phyloP scores from a whole-genome alignment of 108 stramenopile genomes.

The Stephanodiscus minutulus region DNA sequence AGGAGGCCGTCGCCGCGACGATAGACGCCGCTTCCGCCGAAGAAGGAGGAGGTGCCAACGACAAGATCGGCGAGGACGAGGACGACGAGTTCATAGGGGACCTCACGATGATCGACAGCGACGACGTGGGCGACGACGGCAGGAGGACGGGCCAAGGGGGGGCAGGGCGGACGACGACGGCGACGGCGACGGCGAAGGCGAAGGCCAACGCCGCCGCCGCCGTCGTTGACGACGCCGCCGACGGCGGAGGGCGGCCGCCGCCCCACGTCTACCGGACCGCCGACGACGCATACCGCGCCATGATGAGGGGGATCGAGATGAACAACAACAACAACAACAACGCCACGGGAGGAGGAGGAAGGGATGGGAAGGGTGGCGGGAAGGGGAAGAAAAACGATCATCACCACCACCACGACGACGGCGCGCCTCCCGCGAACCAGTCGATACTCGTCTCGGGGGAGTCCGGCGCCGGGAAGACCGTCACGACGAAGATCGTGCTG shows the following conservation, averaged over 20 bases:
- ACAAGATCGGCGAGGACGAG: neutral
- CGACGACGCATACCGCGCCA: conserved; percentile 76
- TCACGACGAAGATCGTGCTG: conserved; percentile 58
- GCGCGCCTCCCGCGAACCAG: conserved; percentile 48
- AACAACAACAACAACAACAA: conserved; percentile 26
- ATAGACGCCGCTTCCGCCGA: neutral
- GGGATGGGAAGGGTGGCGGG: conserved; percentile 3
- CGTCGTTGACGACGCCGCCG: conserved; percentile 17
- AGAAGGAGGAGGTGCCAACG: conserved; percentile 5
- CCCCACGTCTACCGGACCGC: conserved; percentile 85
- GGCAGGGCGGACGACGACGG: no score
- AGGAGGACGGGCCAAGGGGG: no score
- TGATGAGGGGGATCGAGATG: conserved; percentile 63
- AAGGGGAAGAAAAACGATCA: neutral
- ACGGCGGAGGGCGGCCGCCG: conserved; percentile 39
- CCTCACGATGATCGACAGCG: no score
- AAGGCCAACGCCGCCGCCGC: conserved; percentile 33
- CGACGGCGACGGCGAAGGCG: neutral
- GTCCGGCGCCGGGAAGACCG: conserved; percentile 67
- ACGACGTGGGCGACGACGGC: conserved; percentile 18
- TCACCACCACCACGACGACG: conserved; percentile 29
- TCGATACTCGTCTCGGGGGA: conserved; percentile 59
- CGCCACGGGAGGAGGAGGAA: conserved; percentile 7
- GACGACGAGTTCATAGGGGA: conserved; percentile 4
- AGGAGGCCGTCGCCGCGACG: neutral